phyloP scores from a whole-genome alignment of 2,329 filamentous ascomycete species.

The Talaromyces sp. region DNA sequence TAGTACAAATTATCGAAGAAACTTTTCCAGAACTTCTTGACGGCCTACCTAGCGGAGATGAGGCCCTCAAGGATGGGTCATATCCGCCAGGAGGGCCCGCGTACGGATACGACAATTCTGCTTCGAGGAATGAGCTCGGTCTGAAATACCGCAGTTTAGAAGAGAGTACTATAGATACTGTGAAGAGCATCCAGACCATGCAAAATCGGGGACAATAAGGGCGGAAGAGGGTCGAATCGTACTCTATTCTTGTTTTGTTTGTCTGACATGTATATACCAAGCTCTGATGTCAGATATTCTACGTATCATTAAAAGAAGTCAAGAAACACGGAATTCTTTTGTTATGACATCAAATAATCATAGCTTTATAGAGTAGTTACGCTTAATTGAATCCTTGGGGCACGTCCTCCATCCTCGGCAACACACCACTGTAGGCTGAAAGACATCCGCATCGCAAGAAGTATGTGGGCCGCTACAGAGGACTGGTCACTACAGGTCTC shows the following conservation, averaged over 20 bases:
- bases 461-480: no score
- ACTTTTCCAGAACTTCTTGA: constrained; percentile 25
- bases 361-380: not conserved
- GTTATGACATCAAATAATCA: not conserved
- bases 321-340: not conserved
- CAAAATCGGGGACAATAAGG: not conserved
- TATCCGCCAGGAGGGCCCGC: constrained; percentile 8
- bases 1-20: constrained; percentile 19
- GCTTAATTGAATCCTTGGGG: not conserved
- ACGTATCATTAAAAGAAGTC: not conserved
- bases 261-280: not conserved
- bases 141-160: constrained; percentile 25
- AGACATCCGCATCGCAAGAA: no score
- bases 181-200: constrained; percentile 12
- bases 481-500: no score
- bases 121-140: constrained; percentile 35
- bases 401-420: not conserved
- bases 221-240: not conserved
- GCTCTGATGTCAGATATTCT: not conserved
- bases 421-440: no score
- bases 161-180: constrained; percentile 10
- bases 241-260: not conserved
- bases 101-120: constrained; percentile 34
- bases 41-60: constrained; percentile 24
- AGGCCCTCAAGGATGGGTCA: constrained; percentile 16